Evolutionary conservation across 2,329 filamentous ascomycete genomes (phyloP), one percentile per base, ranked within the genome.

Genomic region (Colletotrichum tofieldiae): DNA sequence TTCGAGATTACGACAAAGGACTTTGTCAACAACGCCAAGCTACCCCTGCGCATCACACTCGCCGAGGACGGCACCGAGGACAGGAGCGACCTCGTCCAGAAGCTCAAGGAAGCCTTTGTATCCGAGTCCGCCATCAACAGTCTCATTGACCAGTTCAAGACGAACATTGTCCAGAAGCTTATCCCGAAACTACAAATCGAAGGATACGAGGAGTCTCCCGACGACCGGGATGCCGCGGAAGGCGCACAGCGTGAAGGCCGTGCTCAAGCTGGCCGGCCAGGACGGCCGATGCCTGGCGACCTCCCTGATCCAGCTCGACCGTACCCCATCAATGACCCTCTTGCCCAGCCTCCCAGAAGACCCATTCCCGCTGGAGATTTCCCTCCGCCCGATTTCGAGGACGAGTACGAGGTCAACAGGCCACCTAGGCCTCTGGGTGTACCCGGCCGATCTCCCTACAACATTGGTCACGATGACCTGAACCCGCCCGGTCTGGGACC

Each of bases 351-450:
- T 49, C 88, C 89, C 18, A 60, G 71, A 29, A 86, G 89, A 26
- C 93, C 93, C 1, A 79, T 91, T 20, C 95, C 95, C 0, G 83
- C 88, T 0, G 91, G 87, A 12, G 93, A 95, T 75, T 95, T 97
- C 75, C 90, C 93, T 0, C 95, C 96, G 0, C 96, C 96, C 0
- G 94, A 90, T 26, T 98, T 98, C 75, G 96, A 98, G 75, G 96
- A 99, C 79, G 95, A 98, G 78, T 92, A 94, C 77, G 94, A 98
- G 74, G 88, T 98, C 72, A 91, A 93, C 73, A 87, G 91, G 1
- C 93, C 91, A 0, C 87, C 89, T 3, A 88, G 91, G 12, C 68
- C 55, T 80, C 80, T 75, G 74, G 79, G 52, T 16, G 67, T 79
- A 41, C 84, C 84, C 8, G 87, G 85, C 35, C 83, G 86, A 18